Evolutionary conservation across 441 rosid species (phyloP), one percentile per base, ranked within the genome.

Genomic region (Syzygium syzygioides): DNA sequence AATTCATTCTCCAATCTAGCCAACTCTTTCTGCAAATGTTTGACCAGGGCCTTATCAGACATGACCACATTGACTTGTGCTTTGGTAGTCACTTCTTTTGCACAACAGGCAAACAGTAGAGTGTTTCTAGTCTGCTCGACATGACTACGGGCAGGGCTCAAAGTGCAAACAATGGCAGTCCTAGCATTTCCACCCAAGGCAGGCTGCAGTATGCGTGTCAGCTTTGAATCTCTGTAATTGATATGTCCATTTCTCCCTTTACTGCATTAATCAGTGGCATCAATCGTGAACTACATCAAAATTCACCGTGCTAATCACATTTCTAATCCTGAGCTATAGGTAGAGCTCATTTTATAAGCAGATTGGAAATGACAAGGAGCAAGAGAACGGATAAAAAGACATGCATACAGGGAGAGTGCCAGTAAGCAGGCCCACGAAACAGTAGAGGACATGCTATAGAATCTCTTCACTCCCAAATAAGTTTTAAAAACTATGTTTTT

Each of bases 141-240:
- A 88, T 96, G 98, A 88, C 90, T 86, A 91, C 96, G 93, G 80
- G 98, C 98, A 87, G 98, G 98, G 92, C 98, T 96, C 94, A 95
- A 88, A 64, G 98, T 96, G 89, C 98, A 96, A 85, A 98, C 95
- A 90, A 98, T 95, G 84, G 98, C 97, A 86, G 99, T 98, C 93
- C 96, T 95, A 53, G 98, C 98, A 90, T 98, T 97, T 88, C 98
- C 99, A 83, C 98, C 98, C 86, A 98, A 89, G 60, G 99, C 94
- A 68, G 97, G 94, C 88, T 98, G 99, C 87, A 97, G 94, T 86
- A 98, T 98, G 89, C 99, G 97, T 30, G 99, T 98, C 88, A 98
- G 93, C 94, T 98, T 98, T 79, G 99, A 98, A 92, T 98, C 99
- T 92, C 99, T 93, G 56, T 92, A 98, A 87, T 98, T 98, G 90